Evolutionary conservation across 441 rosid species (phyloP), one percentile per base, ranked within the genome.

Genomic region (Biscutella laevigata): DNA sequence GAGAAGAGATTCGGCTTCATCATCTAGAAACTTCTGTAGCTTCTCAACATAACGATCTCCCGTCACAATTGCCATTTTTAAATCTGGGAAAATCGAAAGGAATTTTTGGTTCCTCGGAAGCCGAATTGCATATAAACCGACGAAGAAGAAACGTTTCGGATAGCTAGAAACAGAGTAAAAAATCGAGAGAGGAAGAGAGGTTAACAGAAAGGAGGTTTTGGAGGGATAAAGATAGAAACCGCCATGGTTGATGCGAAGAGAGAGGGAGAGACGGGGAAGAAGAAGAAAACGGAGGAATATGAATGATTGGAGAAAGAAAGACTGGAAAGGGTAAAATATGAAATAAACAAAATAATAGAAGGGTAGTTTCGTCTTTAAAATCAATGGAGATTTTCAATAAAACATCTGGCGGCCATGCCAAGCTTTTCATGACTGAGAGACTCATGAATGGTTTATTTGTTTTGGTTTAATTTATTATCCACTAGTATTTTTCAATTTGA

Each of bases 41-140:
- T 78, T 81, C 54, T 91, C 96, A 0, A 91, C 67, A 65, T 91
- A 91, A 2, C 91, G 91, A 74, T 91, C 98, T 44, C 98, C 96
- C 13, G 96, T 88, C 24, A 91, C 94, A 66, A 83, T 76, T 67
- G 81, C 90, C 94, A 86, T 84, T 38, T 21, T n/a, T n/a, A 10
- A 50, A 21, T 33, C 36, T 40, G 12, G 17, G 7, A 35, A 40
- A 59, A 13, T 29, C 0, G 0, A 10, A 20, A 38, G 36, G 61
- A 47, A n/a, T n/a, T n/a, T 50, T 37, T 14, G 14, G 27, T n/a
- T 35, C 25, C 3, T 16, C 36, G 15, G 54, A 35, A 57, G 9
- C 53, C 7, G 25, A 6, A 9, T 5, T 20, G 32, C 7, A 25
- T 43, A 46, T 5, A n/a, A n/a, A 58, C 10, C 4, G 29, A 7